Conservation (phyloP, 495 filamentous ascomycete species). For the Arthonia radiata region DNA sequence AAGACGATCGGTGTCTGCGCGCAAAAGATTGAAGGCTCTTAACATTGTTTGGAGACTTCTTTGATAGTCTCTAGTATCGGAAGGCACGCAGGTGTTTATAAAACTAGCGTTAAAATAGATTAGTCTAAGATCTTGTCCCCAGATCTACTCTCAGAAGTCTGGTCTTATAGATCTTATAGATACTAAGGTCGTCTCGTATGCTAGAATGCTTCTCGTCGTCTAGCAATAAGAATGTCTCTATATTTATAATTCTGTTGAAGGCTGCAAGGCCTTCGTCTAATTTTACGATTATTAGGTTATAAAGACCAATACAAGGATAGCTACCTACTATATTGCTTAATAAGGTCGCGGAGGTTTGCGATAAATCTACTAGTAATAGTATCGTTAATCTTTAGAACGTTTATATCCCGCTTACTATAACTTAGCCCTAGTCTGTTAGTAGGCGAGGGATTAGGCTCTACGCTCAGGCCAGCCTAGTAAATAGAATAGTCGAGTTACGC, state of each 20-base stretch:
- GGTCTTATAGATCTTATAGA: slow-evolving; percentile 7
- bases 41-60: neutral
- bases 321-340: slow-evolving; percentile 7
- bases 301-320: neutral
- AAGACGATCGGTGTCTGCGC: slow-evolving; percentile 1
- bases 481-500: slow-evolving; percentile 9
- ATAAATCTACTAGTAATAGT: slow-evolving; percentile 4
- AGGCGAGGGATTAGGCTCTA: slow-evolving; percentile 2
- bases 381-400: slow-evolving; percentile 1
- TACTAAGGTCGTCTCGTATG: slow-evolving; percentile 5
- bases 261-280: slow-evolving; percentile 6
- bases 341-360: slow-evolving; percentile 4
- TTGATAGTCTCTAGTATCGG: slow-evolving; percentile 4
- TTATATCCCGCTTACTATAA: slow-evolving; percentile 5
- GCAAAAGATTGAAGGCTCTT: slow-evolving; percentile 1
- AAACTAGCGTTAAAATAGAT: slow-evolving; percentile 4
- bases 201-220: slow-evolving; percentile 6
- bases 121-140: slow-evolving; percentile 2
- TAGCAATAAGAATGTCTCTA: slow-evolving; percentile 8
- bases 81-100: slow-evolving; percentile 5
- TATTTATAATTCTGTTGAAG: slow-evolving; percentile 8
- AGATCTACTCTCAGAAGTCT: slow-evolving; percentile 7
- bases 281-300: slow-evolving; percentile 1
- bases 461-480: slow-evolving; percentile 10
- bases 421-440: slow-evolving; percentile 5